Conservation (phyloP, 192 early-diverging fungal species). For the Coemansia sp. region DNA sequence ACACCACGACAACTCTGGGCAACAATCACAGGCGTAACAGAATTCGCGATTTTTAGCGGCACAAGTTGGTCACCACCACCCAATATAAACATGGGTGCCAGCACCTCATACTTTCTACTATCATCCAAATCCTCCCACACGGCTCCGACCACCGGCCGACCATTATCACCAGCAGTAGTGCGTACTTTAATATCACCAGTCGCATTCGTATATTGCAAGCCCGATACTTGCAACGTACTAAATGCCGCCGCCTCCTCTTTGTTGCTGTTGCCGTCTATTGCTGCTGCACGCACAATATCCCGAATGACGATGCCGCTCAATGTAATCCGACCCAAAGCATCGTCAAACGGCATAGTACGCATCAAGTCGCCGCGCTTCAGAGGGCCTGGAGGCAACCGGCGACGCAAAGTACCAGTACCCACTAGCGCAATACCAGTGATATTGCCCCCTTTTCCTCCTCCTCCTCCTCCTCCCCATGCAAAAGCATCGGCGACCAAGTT, state of each 20-base stretch:
- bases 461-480: too few species aligned
- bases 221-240: conserved; percentile 64
- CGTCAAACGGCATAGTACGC: conserved; percentile 69
- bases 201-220: conserved; percentile 47
- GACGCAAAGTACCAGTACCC: conserved; percentile 69
- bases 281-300: conserved; percentile 53
- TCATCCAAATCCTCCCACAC: conserved; percentile 50
- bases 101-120: conserved; percentile 49
- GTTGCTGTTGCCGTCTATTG: conserved; percentile 22
- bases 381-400: conserved; percentile 54
- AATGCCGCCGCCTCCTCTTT: conserved; percentile 46
- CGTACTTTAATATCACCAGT: background rate
- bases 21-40: background rate
- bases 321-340: conserved; percentile 52
- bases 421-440: conserved; percentile 66
- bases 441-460: too few species aligned
- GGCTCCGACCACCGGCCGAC: conserved; percentile 19
- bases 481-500: conserved; percentile 71
- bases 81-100: conserved; percentile 64
- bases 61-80: conserved; percentile 68
- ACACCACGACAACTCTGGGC: conserved; percentile 6
- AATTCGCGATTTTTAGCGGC: background rate
- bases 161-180: conserved; percentile 10
- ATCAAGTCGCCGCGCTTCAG: conserved; percentile 64
- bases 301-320: conserved; percentile 61